Percentiles rank a stretch among this genome's conserved stretches.
Conservation (phyloP, 108 stramenopile genomes). For the Skeletonema potamos region DNA sequence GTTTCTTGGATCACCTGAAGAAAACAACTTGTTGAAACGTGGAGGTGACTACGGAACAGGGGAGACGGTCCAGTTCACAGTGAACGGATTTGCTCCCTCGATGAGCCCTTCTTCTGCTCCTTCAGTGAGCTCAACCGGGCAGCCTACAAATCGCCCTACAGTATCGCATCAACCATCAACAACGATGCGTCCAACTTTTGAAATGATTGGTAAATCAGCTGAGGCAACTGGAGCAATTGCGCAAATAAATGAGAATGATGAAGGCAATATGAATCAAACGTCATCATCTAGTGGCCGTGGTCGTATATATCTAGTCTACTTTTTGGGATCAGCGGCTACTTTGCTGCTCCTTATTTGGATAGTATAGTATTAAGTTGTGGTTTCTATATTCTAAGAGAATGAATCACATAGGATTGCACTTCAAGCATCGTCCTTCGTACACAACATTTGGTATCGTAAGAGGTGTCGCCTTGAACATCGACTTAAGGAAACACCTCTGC, state of each 20-base stretch:
- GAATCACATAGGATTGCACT: slow-evolving; percentile 30
- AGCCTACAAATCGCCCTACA: background rate
- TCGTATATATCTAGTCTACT: background rate
- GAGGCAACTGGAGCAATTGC: background rate
- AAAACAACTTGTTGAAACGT: background rate
- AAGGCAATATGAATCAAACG: background rate
- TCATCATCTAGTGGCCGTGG: background rate
- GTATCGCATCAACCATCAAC: background rate
- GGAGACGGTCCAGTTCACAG: slow-evolving; percentile 11
- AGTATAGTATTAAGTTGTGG: background rate
- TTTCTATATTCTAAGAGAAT: background rate
- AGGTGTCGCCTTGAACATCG: slow-evolving; percentile 31
- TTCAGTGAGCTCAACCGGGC: background rate
- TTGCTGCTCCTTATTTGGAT: background rate
- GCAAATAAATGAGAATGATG: background rate
- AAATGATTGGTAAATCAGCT: background rate
- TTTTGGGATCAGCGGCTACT: background rate
- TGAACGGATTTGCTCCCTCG: background rate
- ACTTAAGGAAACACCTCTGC: slow-evolving; percentile 29
- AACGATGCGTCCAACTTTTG: background rate
- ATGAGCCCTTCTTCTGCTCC: background rate
- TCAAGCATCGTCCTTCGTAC: slow-evolving; percentile 28
- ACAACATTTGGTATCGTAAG: slow-evolving; percentile 27
- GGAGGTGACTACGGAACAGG: slow-evolving; percentile 12
- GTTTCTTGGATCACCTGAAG: slow-evolving; percentile 9